Conservation (phyloP, 805 yeast genomes). For the Saturnispora sekii region DNA sequence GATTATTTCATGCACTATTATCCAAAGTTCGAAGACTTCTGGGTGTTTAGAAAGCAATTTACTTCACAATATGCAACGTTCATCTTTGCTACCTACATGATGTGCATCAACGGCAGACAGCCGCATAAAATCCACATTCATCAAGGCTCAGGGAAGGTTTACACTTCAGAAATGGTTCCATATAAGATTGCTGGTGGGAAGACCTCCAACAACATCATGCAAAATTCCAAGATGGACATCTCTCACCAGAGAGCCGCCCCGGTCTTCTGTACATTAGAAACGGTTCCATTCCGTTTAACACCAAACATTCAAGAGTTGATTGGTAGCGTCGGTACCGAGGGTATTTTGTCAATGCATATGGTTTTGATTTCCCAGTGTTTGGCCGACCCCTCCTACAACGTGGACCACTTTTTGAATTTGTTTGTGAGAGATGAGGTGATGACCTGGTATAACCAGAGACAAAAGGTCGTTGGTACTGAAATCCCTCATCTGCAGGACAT, state of each 20-base stretch:
- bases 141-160: constrained; percentile 73
- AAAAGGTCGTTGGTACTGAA: constrained; percentile 74
- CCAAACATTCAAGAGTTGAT: constrained; percentile 91
- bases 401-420: constrained; percentile 84
- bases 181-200: constrained; percentile 57
- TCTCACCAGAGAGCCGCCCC: constrained; percentile 58
- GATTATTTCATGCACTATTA: constrained; percentile 66
- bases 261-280: constrained; percentile 79
- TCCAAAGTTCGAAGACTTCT: constrained; percentile 81
- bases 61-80: constrained; percentile 91
- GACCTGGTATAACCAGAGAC: constrained; percentile 87
- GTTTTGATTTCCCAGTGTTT: constrained; percentile 81
- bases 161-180: constrained; percentile 95
- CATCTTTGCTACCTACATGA: constrained; percentile 85
- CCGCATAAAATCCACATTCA: constrained; percentile 89
- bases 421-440: constrained; percentile 94
- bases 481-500: constrained; percentile 69
- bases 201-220: constrained; percentile 31
- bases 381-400: constrained; percentile 83
- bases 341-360: constrained; percentile 75
- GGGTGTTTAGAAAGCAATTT: constrained; percentile 94
- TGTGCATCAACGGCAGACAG: constrained; percentile 86
- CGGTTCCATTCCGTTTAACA: constrained; percentile 92
- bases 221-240: constrained; percentile 37
- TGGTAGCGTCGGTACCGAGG: constrained; percentile 92